Conservation (phyloP, 768 basidiomycete species). For the Trametes meyenii region DNA sequence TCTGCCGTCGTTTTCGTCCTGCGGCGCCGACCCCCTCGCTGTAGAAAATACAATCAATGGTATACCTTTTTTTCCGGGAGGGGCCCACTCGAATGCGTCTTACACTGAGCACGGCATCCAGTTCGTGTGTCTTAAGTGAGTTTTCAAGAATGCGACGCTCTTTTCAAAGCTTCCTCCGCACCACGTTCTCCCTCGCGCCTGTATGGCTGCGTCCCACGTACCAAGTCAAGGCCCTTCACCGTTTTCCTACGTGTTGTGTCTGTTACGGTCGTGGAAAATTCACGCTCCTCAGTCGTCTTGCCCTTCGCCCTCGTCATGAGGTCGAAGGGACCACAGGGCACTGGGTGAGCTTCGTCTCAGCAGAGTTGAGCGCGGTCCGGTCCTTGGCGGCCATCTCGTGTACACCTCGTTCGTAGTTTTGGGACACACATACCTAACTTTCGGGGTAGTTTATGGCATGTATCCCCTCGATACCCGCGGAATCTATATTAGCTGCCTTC, state of each 20-base stretch:
- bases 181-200: not conserved
- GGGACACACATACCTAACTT: conserved; percentile 53
- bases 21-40: too few relatives aligned
- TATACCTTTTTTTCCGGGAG: too few relatives aligned
- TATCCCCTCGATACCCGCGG: not conserved
- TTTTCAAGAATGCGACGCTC: not conserved
- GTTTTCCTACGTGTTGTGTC: conserved; percentile 48
- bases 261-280: conserved; percentile 79
- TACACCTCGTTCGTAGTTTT: conserved; percentile 63
- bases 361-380: conserved; percentile 58
- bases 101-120: too few relatives aligned
- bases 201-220: conserved; percentile 41
- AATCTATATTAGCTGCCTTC: not conserved
- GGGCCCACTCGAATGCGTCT: too few relatives aligned
- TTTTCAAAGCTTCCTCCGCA: not conserved
- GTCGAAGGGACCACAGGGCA: conserved; percentile 48
- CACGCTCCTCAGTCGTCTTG: conserved; percentile 43
- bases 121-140: too few relatives aligned
- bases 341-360: conserved; percentile 49
- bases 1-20: too few relatives aligned
- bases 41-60: too few relatives aligned
- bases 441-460: not conserved
- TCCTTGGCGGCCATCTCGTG: conserved; percentile 34
- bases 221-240: conserved; percentile 67
- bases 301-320: conserved; percentile 62